Percentiles rank a stretch among this genome's conserved stretches.
Evolutionary conservation across 2,329 filamentous ascomycete genomes (phyloP).

Genomic region (Neofusicoccum sp.): DNA sequence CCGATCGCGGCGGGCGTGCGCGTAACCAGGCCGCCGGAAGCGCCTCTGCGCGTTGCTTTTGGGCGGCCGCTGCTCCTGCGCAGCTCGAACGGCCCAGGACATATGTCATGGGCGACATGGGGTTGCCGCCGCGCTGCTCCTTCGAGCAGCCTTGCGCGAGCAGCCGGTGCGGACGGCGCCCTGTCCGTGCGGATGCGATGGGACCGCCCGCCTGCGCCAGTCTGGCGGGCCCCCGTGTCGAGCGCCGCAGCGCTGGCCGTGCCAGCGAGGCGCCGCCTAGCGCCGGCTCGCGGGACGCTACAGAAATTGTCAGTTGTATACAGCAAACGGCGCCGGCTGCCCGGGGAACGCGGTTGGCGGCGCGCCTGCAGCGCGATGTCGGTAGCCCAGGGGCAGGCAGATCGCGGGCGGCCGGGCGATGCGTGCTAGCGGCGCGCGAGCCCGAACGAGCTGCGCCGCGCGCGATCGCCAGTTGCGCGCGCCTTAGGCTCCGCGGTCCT

Average conservation of each 20-base stretch:
- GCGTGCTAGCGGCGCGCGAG: background rate
- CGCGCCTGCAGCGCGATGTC: background rate
- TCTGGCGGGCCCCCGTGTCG: background rate
- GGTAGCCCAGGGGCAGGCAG: background rate
- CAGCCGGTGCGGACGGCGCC: background rate
- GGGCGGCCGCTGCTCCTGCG: background rate
- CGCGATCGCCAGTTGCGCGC: background rate
- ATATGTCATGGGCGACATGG: background rate
- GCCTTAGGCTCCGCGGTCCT: constrained; percentile 3
- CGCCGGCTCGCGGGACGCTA: background rate
- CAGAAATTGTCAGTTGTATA: background rate
- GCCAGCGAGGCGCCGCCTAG: background rate
- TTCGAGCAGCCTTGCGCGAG: constrained; percentile 4
- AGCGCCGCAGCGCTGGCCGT: background rate
- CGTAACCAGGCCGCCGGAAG: constrained; percentile 10
- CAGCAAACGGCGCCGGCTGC: background rate
- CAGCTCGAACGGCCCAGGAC: constrained; percentile 4
- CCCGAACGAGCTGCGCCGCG: too few species aligned
- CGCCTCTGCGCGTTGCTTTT: constrained; percentile 1
- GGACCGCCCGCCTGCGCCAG: constrained; percentile 7
- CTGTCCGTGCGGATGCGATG: constrained; percentile 4
- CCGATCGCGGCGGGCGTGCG: constrained; percentile 8
- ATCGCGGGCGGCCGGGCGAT: background rate
- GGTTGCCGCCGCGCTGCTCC: background rate
- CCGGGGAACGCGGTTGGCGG: background rate